These are phyloP conservation scores for Penicillium coprophilum DNA, from an alignment of 495 filamentous ascomycete genomes.

Conservation along the genomic window DNA sequence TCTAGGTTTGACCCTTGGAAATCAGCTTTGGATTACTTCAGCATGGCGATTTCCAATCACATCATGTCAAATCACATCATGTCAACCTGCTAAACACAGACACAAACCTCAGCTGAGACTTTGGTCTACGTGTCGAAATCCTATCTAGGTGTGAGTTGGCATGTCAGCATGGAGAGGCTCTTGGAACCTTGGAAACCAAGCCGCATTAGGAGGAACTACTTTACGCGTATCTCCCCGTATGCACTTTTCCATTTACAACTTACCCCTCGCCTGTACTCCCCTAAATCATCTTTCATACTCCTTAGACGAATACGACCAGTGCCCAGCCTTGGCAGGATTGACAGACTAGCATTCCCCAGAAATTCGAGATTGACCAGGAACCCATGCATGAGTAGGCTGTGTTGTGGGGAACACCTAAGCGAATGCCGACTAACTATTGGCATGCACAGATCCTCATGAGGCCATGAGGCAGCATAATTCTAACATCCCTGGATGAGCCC, in stretches of 20 bases:
- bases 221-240: not conserved
- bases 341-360: constrained; percentile 8
- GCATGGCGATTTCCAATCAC: not conserved
- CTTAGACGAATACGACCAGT: not conserved
- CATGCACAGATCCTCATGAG: not conserved
- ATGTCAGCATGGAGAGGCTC: constrained; percentile 10
- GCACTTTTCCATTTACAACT: constrained; percentile 1
- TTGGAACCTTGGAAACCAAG: constrained; percentile 2
- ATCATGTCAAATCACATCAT: not conserved
- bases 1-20: not conserved
- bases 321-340: constrained; percentile 6
- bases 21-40: not conserved
- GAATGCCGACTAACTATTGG: not conserved
- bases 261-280: constrained; percentile 3
- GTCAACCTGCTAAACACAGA: too few species aligned
- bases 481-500: not conserved
- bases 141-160: constrained; percentile 3
- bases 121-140: not conserved
- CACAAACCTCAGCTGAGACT: not conserved
- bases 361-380: not conserved
- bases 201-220: not conserved
- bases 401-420: not conserved
- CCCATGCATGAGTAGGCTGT: not conserved
- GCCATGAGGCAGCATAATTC: constrained; percentile 5
- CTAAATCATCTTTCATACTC: not conserved